Evolutionary conservation across 139 green algal genomes (phyloP), one percentile per base, ranked within the genome.

Genomic region (Picochlorum sp.): DNA sequence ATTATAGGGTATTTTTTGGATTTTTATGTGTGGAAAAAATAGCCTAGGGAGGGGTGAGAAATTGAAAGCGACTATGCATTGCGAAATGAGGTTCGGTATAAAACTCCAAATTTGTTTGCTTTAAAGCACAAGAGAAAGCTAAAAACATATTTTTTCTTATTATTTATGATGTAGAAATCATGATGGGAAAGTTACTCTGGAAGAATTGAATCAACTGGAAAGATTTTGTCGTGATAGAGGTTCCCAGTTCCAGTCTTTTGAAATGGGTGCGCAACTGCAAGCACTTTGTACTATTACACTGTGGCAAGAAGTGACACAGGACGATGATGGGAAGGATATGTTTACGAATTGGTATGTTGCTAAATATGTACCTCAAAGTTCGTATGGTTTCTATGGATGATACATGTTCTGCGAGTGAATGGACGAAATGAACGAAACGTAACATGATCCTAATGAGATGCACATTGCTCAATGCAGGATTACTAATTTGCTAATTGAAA

Each of bases 311-410:
- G 52, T 75, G 52, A 45, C 47, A 22, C 29, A 24, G 2, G 22
- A 16, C 18, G 25, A 28, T 29, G 33, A 52, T 44, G 73, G 68
- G 39, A n/a, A 55, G 22, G 47, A 69, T 20, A 22, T 22, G 3
- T 80, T 73, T 26, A 47, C 40, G 9, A 41, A 61, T 43, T 80
- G 72, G 70, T n/a, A n/a, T n/a, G n/a, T n/a, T 77, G 50, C n/a
- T n/a, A n/a, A n/a, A n/a, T n/a, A n/a, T n/a, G n/a, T n/a, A n/a
- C n/a, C n/a, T n/a, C n/a, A n/a, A n/a, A n/a, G n/a, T n/a, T n/a
- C n/a, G n/a, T n/a, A n/a, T n/a, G n/a, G n/a, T n/a, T 18, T 37
- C 30, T 12, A 22, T n/a, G n/a, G 9, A 44, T 33, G 35, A 36
- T 33, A 60, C n/a, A n/a, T n/a, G n/a, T n/a, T n/a, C n/a, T n/a